phyloP scores from a whole-genome alignment of 2,329 filamentous ascomycete species.

The Phyllosticta ampelicida region DNA sequence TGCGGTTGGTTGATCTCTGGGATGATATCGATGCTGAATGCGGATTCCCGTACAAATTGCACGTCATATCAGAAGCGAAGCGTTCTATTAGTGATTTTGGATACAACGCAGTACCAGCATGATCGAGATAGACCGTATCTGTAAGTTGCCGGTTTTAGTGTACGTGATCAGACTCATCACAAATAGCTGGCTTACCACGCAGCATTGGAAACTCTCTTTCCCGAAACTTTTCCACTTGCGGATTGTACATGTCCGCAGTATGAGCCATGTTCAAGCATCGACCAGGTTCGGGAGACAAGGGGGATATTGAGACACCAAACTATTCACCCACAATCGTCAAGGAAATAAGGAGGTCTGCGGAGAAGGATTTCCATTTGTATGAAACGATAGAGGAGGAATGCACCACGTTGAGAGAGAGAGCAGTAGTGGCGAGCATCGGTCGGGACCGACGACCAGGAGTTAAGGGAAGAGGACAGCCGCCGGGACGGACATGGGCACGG shows the following conservation, averaged over 20 bases:
- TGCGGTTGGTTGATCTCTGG: constrained; percentile 59
- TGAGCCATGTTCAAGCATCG: constrained; percentile 13
- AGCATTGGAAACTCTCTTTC: constrained; percentile 59
- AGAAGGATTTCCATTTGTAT: constrained; percentile 1
- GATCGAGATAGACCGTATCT: constrained; percentile 78
- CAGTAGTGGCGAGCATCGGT: not conserved
- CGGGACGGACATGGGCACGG: not conserved
- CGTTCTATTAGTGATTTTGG: constrained; percentile 69
- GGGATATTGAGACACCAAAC: not conserved
- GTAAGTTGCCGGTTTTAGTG: constrained; percentile 9
- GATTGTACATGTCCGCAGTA: constrained; percentile 40
- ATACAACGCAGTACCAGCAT: constrained; percentile 85
- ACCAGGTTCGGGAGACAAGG: not conserved
- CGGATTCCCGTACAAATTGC: constrained; percentile 77
- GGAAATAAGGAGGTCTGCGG: not conserved
- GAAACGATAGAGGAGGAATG: not conserved
- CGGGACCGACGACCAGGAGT: not conserved
- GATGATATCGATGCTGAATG: constrained; percentile 80
- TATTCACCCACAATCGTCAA: constrained; percentile 3
- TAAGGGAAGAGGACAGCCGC: not conserved
- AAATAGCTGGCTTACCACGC: constrained; percentile 39
- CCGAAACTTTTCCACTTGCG: constrained; percentile 48
- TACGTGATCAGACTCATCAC: not conserved
- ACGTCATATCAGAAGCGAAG: constrained; percentile 69
- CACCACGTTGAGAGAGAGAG: not conserved